A percentile compares a stretch with the other conserved stretches of the same genome.
phyloP scores from a whole-genome alignment of 306 rosid genomes.

The Begonia peltatifolia region DNA sequence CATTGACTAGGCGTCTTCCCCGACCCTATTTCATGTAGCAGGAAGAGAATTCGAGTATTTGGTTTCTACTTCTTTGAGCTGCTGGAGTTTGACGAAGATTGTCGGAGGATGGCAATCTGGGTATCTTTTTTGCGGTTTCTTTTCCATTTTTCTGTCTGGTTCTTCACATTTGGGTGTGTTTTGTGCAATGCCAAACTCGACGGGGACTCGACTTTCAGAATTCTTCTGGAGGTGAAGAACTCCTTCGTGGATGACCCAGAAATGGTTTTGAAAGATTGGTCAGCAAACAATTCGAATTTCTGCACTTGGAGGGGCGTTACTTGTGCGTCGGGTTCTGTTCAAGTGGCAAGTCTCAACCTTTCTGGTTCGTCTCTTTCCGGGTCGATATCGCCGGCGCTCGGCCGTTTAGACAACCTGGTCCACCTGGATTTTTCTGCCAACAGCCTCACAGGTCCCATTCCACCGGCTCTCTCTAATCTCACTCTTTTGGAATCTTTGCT shows the following conservation, averaged over 20 bases:
- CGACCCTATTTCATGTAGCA: no score
- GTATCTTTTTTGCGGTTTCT: no score
- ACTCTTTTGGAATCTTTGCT: slow-evolving; percentile 50
- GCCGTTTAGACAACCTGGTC: slow-evolving; percentile 43
- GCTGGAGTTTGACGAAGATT: no score
- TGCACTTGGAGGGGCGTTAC: slow-evolving; percentile 71
- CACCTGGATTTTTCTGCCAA: slow-evolving; percentile 74
- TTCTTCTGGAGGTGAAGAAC: slow-evolving; percentile 62
- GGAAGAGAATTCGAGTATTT: no score
- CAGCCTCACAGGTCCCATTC: slow-evolving; percentile 65
- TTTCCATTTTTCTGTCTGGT: no score
- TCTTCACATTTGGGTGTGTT: slow-evolving; percentile 1
- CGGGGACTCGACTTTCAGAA: slow-evolving; percentile 20
- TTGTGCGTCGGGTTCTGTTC: slow-evolving; percentile 31
- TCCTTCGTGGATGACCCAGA: slow-evolving; percentile 49
- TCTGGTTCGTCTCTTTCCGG: slow-evolving; percentile 78
- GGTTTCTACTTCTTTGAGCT: no score
- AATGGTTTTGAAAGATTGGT: slow-evolving; percentile 58
- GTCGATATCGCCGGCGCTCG: slow-evolving; percentile 48
- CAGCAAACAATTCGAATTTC: slow-evolving; percentile 31
- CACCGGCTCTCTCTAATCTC: slow-evolving; percentile 56
- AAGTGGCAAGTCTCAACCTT: slow-evolving; percentile 57
- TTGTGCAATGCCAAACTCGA: slow-evolving; percentile 21
- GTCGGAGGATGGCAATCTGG: no score
- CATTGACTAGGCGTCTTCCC: no score